Conservation (phyloP, 805 yeast species). For the Candida khao-thaluensis region DNA sequence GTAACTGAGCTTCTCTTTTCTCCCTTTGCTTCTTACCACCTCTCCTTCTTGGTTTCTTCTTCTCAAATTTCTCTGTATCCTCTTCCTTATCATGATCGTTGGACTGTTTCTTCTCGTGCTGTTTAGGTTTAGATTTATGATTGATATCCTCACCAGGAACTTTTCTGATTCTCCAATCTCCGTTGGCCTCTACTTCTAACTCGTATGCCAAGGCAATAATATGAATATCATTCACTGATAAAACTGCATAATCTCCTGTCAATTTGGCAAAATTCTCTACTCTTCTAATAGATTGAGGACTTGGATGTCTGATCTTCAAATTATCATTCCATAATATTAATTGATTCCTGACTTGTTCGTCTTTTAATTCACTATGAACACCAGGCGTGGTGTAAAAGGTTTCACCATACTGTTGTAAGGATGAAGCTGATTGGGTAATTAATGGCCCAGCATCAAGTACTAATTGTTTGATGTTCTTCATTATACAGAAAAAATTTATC, state of each 20-base stretch:
- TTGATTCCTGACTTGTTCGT: conserved; percentile 79
- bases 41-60: conserved; percentile 46
- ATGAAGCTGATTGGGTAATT: conserved; percentile 78
- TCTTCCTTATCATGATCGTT: too few relatives aligned
- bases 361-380: conserved; percentile 81
- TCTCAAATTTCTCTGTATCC: conserved; percentile 12
- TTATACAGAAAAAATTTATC: conserved; percentile 7
- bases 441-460: conserved; percentile 95
- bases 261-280: conserved; percentile 76
- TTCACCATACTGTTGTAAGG: conserved; percentile 66
- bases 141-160: conserved; percentile 63
- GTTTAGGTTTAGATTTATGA: conserved; percentile 8
- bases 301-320: conserved; percentile 76
- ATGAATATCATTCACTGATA: conserved; percentile 89
- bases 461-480: conserved; percentile 48
- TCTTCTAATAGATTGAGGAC: conserved; percentile 54
- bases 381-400: conserved; percentile 89
- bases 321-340: conserved; percentile 76
- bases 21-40: conserved; percentile 67
- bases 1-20: conserved; percentile 45
- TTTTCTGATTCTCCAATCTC: conserved; percentile 68
- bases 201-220: conserved; percentile 90
- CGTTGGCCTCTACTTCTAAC: conserved; percentile 67
- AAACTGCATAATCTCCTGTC: conserved; percentile 89
- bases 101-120: neutral